Percentiles rank a stretch among this genome's conserved stretches.
Conservation (phyloP, 495 filamentous ascomycete genomes). For the Trichoderma virens region DNA sequence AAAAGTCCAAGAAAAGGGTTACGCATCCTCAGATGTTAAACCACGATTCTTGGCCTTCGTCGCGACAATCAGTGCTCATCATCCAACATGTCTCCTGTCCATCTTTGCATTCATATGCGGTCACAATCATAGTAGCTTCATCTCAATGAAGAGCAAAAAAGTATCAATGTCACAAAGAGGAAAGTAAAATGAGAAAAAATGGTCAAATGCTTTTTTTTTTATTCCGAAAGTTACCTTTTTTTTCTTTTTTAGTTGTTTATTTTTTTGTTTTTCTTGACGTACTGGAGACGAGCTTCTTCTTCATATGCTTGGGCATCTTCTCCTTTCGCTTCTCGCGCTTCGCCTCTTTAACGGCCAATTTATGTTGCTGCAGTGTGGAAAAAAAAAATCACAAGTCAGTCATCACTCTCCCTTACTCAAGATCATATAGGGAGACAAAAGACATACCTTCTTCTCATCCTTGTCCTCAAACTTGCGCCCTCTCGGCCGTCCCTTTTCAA, state of each 20-base stretch:
- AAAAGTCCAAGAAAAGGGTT: slow-evolving; percentile 25
- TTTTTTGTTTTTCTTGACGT: slow-evolving; percentile 30
- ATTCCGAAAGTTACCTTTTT: slow-evolving; percentile 1
- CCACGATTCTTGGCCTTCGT: not conserved
- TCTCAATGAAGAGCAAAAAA: not conserved
- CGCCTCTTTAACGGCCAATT: slow-evolving; percentile 85
- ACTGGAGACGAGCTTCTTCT: slow-evolving; percentile 63
- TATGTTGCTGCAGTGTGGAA: slow-evolving; percentile 68
- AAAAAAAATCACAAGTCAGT: not conserved
- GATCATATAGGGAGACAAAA: not conserved
- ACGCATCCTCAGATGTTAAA: slow-evolving; percentile 12
- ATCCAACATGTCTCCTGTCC: slow-evolving; percentile 19
- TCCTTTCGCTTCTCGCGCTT: slow-evolving; percentile 84
- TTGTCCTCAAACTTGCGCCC: slow-evolving; percentile 91
- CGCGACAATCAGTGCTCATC: slow-evolving; percentile 16
- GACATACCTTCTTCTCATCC: slow-evolving; percentile 63
- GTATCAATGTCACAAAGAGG: not conserved
- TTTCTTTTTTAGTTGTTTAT: not conserved
- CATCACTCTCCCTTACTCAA: not conserved
- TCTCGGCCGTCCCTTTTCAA: slow-evolving; percentile 61
- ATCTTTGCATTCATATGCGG: not conserved
- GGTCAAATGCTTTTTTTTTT: not conserved
- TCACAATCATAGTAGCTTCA: not conserved
- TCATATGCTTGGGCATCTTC: slow-evolving; percentile 92
- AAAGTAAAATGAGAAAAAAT: not conserved